Base-by-base conservation (phyloP, 345 rosid genomes). In the Rubroshorea leprosula region DNA sequence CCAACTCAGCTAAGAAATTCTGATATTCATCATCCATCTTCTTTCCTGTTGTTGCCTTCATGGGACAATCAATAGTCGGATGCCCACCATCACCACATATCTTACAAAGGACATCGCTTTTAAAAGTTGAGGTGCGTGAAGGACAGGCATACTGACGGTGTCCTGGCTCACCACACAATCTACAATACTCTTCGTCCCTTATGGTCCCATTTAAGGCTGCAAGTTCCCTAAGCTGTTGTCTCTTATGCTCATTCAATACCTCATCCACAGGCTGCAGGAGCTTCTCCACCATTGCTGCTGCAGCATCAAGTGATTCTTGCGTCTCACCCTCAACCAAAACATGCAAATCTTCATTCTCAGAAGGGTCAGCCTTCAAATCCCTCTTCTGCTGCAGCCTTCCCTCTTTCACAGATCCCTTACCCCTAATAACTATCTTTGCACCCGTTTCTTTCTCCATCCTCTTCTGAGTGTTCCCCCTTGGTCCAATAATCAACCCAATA, bases 11-110 rank as follows among this genome's bases (percentile, higher is more conserved):
- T 83, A 84, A 78, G 72, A 94, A 90, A 63, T 84, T 94, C 78
- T 80, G 99, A 71, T 94, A 94, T 58, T 94, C 97, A 60, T 94
- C 99, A 76, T 94, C 99, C 99, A 87, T 94, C 67, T 87, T 94
- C 86, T 94, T 90, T 48, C 99, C 93, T 0, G 80, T 78, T 10
- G 97, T 78, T 59, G 96, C 95, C 80, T 94, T 94, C 64, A 90
- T 78, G 1, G 96, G 99, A 63, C 99, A 94, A 77, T 94, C 97
- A 51, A 90, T 94, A 0, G 96, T 94, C 4, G 99, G 99, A 56
- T 94, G 99, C 49, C 99, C 97, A 64, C 89, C 96, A 78, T 94
- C 99, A 75, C 97, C 87, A 62, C 99, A 90, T 17, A 87, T 90
- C 84, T 90, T 87, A 67, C 99, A 90, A 58, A 85, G 96, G 50